A percentile compares a stretch with the other conserved stretches of the same genome.
These are phyloP conservation scores for Cicer yamashitae DNA, from an alignment of 306 rosid genomes.

Conservation along the genomic window DNA sequence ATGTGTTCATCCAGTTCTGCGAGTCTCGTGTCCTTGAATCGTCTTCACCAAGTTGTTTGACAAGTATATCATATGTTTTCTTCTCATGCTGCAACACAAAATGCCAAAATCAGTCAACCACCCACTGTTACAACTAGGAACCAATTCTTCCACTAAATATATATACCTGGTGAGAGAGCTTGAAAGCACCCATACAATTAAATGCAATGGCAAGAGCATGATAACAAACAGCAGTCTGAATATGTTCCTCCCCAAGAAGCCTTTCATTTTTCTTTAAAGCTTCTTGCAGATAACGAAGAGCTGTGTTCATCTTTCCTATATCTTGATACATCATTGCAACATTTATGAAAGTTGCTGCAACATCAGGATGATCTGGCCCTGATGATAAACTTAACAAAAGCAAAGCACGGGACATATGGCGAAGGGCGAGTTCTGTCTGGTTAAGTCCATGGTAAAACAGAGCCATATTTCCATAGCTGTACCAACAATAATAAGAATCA, in stretches of 20 bases:
- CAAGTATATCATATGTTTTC: slow-evolving; percentile 91
- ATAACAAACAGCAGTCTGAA: slow-evolving; percentile 99
- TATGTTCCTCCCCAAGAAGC: slow-evolving; percentile 97
- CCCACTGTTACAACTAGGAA: not conserved
- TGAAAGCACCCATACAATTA: slow-evolving; percentile 98
- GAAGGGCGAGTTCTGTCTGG: slow-evolving; percentile 95
- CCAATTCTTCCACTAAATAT: not conserved
- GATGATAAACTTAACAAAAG: slow-evolving; percentile 91
- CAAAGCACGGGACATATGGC: slow-evolving; percentile 96
- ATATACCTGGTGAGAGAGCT: slow-evolving; percentile 93
- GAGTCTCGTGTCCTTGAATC: slow-evolving; percentile 97
- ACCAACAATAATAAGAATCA: slow-evolving; percentile 41
- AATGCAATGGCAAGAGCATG: slow-evolving; percentile 98
- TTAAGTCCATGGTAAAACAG: slow-evolving; percentile 94
- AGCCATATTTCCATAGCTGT: slow-evolving; percentile 99
- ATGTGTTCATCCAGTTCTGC: slow-evolving; percentile 93
- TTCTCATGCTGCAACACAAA: slow-evolving; percentile 81
- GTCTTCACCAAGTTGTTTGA: slow-evolving; percentile 96
- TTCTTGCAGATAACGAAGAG: slow-evolving; percentile 99
- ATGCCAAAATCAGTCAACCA: slow-evolving; percentile 38
- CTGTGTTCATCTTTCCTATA: slow-evolving; percentile 94
- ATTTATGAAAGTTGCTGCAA: slow-evolving; percentile 91
- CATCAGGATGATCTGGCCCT: slow-evolving; percentile 99
- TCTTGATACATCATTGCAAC: slow-evolving; percentile 99
- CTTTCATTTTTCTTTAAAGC: slow-evolving; percentile 96